Conservation (phyloP, 257 asterid species). For the Marsdenia floribunda region DNA sequence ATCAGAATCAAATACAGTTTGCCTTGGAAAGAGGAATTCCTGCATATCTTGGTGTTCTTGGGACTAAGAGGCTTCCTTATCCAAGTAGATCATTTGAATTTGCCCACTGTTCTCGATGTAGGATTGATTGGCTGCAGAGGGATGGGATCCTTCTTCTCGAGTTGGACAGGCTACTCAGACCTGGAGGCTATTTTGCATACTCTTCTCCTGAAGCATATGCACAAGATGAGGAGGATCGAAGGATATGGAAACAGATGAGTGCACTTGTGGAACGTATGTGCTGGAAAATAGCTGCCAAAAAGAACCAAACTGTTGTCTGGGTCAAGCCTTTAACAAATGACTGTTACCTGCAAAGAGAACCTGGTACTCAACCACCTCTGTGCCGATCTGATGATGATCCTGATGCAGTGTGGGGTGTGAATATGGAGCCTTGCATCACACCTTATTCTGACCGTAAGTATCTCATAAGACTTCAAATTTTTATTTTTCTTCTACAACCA, state of each 20-base stretch:
- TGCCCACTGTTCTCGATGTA: constrained; percentile 94
- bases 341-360: constrained; percentile 66
- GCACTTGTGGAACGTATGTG: constrained; percentile 89
- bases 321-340: constrained; percentile 81
- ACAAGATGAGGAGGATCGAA: constrained; percentile 83
- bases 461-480: constrained; percentile 1
- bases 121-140: constrained; percentile 95
- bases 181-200: constrained; percentile 95
- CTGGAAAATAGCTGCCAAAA: constrained; percentile 78
- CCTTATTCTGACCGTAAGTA: constrained; percentile 92
- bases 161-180: constrained; percentile 82
- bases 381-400: constrained; percentile 88
- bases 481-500: neutral
- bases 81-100: constrained; percentile 95
- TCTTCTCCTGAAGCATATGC: constrained; percentile 98
- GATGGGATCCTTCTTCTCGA: constrained; percentile 93
- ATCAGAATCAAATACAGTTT: constrained; percentile 93
- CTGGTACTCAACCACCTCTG: constrained; percentile 82
- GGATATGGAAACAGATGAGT: constrained; percentile 87
- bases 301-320: constrained; percentile 91
- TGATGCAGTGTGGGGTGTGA: constrained; percentile 82
- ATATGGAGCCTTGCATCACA: constrained; percentile 84
- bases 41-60: constrained; percentile 94
- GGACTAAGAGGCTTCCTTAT: constrained; percentile 92
- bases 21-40: constrained; percentile 97